A percentile compares a stretch with the other conserved stretches of the same genome.
Conservation (phyloP, 371 early-diverging fungal genomes). For the Pancytospora philotis region DNA sequence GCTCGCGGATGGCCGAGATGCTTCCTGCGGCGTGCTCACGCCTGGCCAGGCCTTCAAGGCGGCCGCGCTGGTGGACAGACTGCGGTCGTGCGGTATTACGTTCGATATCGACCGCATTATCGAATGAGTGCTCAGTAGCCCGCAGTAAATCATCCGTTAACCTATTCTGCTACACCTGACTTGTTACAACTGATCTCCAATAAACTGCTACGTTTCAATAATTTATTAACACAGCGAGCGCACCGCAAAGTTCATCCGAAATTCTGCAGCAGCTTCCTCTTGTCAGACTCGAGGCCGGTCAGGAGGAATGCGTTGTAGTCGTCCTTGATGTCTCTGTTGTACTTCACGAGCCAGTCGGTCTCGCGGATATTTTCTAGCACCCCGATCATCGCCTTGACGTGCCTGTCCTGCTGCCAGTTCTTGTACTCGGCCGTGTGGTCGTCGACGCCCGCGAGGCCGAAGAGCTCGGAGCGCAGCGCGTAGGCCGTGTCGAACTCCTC, state of each 20-base stretch:
- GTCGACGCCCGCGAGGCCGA: background rate
- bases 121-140: too few relatives aligned
- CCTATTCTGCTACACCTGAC: too few relatives aligned
- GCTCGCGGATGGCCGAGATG: conserved; percentile 12
- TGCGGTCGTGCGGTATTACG: conserved; percentile 41
- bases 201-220: too few relatives aligned
- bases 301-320: conserved; percentile 13
- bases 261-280: conserved; percentile 2
- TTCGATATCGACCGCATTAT: conserved; percentile 19
- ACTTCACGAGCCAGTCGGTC: background rate
- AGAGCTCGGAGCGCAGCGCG: conserved; percentile 18
- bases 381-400: conserved; percentile 5
- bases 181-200: too few relatives aligned
- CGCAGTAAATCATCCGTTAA: too few relatives aligned
- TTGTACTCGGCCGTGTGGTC: background rate
- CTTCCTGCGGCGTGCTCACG: conserved; percentile 53
- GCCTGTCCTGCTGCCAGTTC: background rate
- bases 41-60: conserved; percentile 54
- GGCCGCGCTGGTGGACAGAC: conserved; percentile 47
- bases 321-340: conserved; percentile 24
- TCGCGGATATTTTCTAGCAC: conserved; percentile 15
- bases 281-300: conserved; percentile 9
- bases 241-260: conserved; percentile 17
- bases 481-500: background rate
- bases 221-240: too few relatives aligned